Conservation (phyloP, 164 flowering plant species). For the Tetrastigma voinierianum region DNA sequence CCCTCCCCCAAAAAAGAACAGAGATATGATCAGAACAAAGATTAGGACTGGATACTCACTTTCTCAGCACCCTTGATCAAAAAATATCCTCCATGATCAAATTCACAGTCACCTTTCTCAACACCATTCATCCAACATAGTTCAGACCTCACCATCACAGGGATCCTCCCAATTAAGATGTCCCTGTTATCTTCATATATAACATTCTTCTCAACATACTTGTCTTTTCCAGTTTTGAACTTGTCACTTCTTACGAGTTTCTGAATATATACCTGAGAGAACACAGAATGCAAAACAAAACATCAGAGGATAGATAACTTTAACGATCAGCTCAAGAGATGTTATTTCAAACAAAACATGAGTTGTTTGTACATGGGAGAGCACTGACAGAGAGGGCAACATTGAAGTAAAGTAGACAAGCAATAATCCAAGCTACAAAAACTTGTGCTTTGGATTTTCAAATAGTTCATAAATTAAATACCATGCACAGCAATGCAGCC, state of each 20-base stretch:
- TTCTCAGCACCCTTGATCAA: slow-evolving; percentile 90
- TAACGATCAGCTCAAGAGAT: too few relatives aligned
- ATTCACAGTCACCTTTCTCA: slow-evolving; percentile 73
- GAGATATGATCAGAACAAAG: neutral
- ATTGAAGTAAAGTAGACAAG: neutral
- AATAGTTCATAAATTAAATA: slow-evolving; percentile 2
- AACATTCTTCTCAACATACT: slow-evolving; percentile 37
- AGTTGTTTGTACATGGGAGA: too few relatives aligned
- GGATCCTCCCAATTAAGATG: slow-evolving; percentile 67
- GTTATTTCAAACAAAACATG: too few relatives aligned
- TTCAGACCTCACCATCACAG: slow-evolving; percentile 93
- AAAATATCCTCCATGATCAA: slow-evolving; percentile 93
- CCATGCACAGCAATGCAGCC: too few relatives aligned
- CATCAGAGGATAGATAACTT: neutral
- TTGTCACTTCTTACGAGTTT: slow-evolving; percentile 62
- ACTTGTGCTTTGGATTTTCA: neutral
- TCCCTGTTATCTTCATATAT: slow-evolving; percentile 36
- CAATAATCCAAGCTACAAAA: neutral
- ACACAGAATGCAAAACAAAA: neutral
- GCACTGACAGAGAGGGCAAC: neutral
- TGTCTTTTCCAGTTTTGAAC: slow-evolving; percentile 78
- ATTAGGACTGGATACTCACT: slow-evolving; percentile 33
- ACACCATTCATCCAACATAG: slow-evolving; percentile 68
- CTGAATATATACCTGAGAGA: slow-evolving; percentile 59
- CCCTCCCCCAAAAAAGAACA: neutral